Percentiles rank a stretch among this genome's conserved stretches.
These are phyloP conservation scores for Penicillium sp. DNA, from an alignment of 2,329 filamentous ascomycete genomes.

Conservation along the genomic window DNA sequence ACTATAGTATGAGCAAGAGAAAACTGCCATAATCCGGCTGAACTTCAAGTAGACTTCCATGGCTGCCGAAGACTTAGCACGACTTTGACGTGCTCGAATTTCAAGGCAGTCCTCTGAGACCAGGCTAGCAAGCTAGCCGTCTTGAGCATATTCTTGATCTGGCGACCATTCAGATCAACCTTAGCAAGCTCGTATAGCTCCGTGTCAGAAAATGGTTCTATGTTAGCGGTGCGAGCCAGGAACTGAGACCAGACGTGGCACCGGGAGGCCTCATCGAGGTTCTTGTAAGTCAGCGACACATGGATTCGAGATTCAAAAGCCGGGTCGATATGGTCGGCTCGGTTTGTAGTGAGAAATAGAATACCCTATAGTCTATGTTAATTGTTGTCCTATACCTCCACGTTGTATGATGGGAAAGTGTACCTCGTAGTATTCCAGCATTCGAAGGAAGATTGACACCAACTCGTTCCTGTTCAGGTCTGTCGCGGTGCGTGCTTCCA, in stretches of 20 bases:
- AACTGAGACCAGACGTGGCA: conserved; percentile 46
- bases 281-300: conserved; percentile 36
- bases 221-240: conserved; percentile 25
- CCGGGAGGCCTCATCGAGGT: conserved; percentile 35
- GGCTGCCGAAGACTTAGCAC: conserved; percentile 16
- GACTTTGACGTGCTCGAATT: conserved; percentile 19
- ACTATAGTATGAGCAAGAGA: too few relatives aligned
- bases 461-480: conserved; percentile 46
- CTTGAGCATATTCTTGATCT: conserved; percentile 46
- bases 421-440: conserved; percentile 29
- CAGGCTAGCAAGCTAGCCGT: conserved; percentile 40
- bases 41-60: not conserved
- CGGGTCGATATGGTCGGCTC: conserved; percentile 47
- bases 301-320: conserved; percentile 48
- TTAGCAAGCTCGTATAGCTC: conserved; percentile 24
- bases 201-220: conserved; percentile 12
- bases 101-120: conserved; percentile 15
- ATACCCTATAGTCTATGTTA: conserved; percentile 28
- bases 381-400: too few relatives aligned
- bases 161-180: conserved; percentile 29
- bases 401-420: not conserved
- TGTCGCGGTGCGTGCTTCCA: conserved; percentile 34
- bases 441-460: conserved; percentile 37
- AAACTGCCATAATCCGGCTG: too few relatives aligned
- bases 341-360: conserved; percentile 50